Evolutionary conservation across 495 filamentous ascomycete species (phyloP).

Genomic region (Penicillium bovifimosum): DNA sequence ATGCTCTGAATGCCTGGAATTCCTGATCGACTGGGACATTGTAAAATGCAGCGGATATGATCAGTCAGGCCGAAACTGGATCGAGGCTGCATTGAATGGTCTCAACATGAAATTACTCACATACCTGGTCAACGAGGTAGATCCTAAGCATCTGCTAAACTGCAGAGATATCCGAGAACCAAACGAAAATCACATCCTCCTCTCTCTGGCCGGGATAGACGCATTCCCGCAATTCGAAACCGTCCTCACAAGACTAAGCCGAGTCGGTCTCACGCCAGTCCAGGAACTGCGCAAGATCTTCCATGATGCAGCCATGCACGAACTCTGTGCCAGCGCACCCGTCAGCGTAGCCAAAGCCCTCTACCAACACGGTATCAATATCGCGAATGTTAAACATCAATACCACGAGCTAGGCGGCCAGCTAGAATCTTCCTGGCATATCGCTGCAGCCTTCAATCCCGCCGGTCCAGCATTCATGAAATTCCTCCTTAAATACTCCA

Average conservation of each 20-base stretch:
- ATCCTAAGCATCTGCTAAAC: neutral
- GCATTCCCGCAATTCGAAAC: neutral
- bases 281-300: neutral
- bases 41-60: neutral
- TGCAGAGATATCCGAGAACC: neutral
- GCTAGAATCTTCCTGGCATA: constrained; percentile 1
- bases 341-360: neutral
- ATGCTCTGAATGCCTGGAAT: neutral
- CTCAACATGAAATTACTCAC: neutral
- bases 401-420: neutral
- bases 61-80: neutral
- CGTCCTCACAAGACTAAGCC: neutral
- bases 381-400: neutral
- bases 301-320: neutral
- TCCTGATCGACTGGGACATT: neutral
- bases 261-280: neutral
- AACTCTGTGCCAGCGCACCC: neutral
- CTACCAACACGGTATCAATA: neutral
- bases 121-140: neutral
- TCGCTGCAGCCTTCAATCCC: constrained; percentile 3
- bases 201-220: neutral
- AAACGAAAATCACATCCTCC: neutral
- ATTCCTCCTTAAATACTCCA: neutral
- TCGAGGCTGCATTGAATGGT: neutral
- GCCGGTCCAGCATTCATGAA: neutral